These are phyloP conservation scores for Cucumis hystrix DNA, from an alignment of 306 rosid genomes.

Conservation along the genomic window DNA sequence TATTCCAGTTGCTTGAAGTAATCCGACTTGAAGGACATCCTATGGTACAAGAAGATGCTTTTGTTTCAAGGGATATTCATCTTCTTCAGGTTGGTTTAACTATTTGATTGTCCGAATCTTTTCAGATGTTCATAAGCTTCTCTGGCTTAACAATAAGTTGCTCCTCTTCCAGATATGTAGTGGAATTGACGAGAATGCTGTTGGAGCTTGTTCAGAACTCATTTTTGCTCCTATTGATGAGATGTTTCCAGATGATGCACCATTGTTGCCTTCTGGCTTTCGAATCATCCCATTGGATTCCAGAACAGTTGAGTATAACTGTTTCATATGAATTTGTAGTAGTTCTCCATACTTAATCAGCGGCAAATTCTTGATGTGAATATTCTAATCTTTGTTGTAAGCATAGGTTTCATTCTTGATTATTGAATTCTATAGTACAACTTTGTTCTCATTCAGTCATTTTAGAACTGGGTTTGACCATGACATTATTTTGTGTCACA, in stretches of 20 bases:
- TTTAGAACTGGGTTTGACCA: neutral
- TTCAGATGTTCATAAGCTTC: neutral
- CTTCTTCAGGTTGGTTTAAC: constrained; percentile 61
- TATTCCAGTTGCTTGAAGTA: constrained; percentile 74
- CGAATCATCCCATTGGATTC: constrained; percentile 87
- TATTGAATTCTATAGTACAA: neutral
- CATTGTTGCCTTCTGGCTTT: constrained; percentile 87
- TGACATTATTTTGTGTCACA: neutral
- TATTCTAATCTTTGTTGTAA: neutral
- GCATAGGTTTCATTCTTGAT: neutral
- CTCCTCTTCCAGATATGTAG: constrained; percentile 44
- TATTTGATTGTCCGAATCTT: neutral
- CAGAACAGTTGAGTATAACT: constrained; percentile 66
- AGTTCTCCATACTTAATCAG: neutral
- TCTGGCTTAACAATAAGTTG: neutral
- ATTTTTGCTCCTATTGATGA: constrained; percentile 86
- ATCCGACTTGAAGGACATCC: constrained; percentile 93
- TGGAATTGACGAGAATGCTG: constrained; percentile 71
- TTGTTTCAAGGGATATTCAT: constrained; percentile 83
- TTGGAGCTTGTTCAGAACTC: constrained; percentile 78
- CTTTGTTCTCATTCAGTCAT: neutral
- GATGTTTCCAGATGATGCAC: constrained; percentile 83
- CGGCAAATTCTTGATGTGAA: neutral
- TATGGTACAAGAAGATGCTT: constrained; percentile 74
- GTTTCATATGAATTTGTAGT: neutral